A percentile compares a stretch with the other conserved stretches of the same genome.
Conservation (phyloP, 2,329 filamentous ascomycete species). For the Sarocladium brachiariae region DNA sequence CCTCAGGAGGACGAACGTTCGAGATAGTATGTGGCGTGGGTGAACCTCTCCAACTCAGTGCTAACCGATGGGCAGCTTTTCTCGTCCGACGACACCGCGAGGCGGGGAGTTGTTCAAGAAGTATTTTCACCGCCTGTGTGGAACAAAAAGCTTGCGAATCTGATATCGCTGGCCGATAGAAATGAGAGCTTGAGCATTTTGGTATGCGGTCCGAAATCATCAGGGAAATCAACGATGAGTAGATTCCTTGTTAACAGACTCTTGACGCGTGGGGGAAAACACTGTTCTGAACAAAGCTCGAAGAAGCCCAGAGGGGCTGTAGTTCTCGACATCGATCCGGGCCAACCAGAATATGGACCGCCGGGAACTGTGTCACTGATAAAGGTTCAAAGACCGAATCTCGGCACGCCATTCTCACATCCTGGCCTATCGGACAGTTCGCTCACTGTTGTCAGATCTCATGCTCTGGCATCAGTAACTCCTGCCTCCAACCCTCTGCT, state of each 20-base stretch:
- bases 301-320: no score
- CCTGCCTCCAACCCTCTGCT: constrained; percentile 61
- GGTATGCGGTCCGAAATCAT: constrained; percentile 62
- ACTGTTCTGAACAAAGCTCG: no score
- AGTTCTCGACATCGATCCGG: constrained; percentile 74
- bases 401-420: constrained; percentile 63
- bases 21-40: constrained; percentile 35
- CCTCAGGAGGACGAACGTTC: constrained; percentile 30
- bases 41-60: background rate
- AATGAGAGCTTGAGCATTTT: constrained; percentile 39
- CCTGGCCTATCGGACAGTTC: constrained; percentile 28
- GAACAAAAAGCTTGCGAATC: constrained; percentile 51
- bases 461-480: constrained; percentile 59
- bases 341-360: constrained; percentile 67
- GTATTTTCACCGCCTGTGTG: constrained; percentile 51
- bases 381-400: constrained; percentile 51
- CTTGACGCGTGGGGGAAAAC: constrained; percentile 38
- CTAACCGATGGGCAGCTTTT: constrained; percentile 38
- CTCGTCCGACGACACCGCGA: constrained; percentile 45
- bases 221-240: constrained; percentile 71
- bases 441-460: constrained; percentile 46
- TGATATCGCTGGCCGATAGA: constrained; percentile 27
- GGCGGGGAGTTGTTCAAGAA: constrained; percentile 42
- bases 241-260: constrained; percentile 60
- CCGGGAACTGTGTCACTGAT: constrained; percentile 65